Conservation (phyloP, 306 rosid species). For the Glycine tomentella region DNA sequence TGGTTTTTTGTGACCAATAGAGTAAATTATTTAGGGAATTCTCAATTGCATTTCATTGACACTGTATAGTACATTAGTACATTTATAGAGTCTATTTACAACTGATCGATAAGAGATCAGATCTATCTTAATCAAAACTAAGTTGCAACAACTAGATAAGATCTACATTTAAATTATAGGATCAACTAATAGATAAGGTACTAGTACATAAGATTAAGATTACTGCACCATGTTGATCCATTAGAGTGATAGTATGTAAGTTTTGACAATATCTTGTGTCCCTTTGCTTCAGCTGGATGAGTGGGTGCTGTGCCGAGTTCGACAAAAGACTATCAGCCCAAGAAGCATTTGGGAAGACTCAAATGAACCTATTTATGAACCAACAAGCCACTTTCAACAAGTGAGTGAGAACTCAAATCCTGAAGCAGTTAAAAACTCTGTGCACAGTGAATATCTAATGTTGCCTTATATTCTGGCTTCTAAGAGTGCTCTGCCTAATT, state of each 20-base stretch:
- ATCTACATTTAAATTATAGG: too few relatives aligned
- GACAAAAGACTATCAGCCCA: slow-evolving; percentile 52
- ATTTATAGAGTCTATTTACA: too few relatives aligned
- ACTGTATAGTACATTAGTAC: too few relatives aligned
- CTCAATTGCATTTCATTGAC: too few relatives aligned
- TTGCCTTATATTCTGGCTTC: slow-evolving; percentile 68
- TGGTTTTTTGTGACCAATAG: background rate
- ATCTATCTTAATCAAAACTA: too few relatives aligned
- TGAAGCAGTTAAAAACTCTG: slow-evolving; percentile 50
- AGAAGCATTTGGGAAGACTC: slow-evolving; percentile 58
- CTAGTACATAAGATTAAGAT: too few relatives aligned
- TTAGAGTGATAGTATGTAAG: background rate
- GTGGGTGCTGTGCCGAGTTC: slow-evolving; percentile 79
- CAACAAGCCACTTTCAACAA: slow-evolving; percentile 44
- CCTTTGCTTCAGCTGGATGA: slow-evolving; percentile 67
- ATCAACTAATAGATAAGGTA: too few relatives aligned
- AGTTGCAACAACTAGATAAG: too few relatives aligned
- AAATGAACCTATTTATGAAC: slow-evolving; percentile 48
- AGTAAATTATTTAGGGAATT: too few relatives aligned
- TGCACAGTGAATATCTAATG: slow-evolving; percentile 66
- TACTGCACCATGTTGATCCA: too few relatives aligned
- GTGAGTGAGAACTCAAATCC: slow-evolving; percentile 52
- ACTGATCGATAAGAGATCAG: too few relatives aligned
- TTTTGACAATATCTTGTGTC: slow-evolving; percentile 23
- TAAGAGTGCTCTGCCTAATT: slow-evolving; percentile 43